These are phyloP conservation scores for Lonicera japonica DNA, from an alignment of 129 eudicot genomes.

Conservation along the genomic window DNA sequence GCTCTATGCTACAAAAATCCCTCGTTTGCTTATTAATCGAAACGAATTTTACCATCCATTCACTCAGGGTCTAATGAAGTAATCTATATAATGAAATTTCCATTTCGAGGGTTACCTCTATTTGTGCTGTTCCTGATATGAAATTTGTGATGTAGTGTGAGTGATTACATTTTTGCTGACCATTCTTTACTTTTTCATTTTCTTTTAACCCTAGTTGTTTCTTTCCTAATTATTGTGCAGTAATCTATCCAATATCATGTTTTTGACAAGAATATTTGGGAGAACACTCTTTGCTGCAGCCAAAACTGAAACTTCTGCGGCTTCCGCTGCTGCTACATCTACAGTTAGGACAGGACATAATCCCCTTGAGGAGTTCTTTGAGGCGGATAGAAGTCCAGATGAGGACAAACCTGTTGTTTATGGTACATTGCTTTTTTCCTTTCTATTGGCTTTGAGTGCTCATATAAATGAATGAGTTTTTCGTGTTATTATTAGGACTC, in stretches of 20 bases:
- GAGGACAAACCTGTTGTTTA: slow-evolving; percentile 74
- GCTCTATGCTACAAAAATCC: too few relatives aligned
- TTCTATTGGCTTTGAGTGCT: not conserved
- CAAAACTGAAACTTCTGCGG: slow-evolving; percentile 46
- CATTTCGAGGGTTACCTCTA: too few relatives aligned
- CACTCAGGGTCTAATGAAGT: too few relatives aligned
- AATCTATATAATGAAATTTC: too few relatives aligned
- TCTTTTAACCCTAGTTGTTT: too few relatives aligned
- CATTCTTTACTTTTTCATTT: too few relatives aligned
- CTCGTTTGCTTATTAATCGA: too few relatives aligned
- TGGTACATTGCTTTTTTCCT: slow-evolving; percentile 32
- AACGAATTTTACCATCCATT: too few relatives aligned
- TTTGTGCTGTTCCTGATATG: not conserved
- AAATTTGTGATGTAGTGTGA: not conserved
- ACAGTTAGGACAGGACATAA: slow-evolving; percentile 36
- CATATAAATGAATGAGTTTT: not conserved
- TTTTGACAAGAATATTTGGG: slow-evolving; percentile 49
- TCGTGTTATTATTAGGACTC: not conserved
- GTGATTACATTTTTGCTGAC: too few relatives aligned
- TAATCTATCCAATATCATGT: slow-evolving; percentile 33
- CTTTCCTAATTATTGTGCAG: slow-evolving; percentile 32
- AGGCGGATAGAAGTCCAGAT: slow-evolving; percentile 48
- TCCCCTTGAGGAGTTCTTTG: slow-evolving; percentile 87
- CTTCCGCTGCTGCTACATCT: slow-evolving; percentile 38
- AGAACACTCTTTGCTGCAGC: slow-evolving; percentile 75